Conservation (phyloP, 2,329 filamentous ascomycete species). For the Fusarium sp. region DNA sequence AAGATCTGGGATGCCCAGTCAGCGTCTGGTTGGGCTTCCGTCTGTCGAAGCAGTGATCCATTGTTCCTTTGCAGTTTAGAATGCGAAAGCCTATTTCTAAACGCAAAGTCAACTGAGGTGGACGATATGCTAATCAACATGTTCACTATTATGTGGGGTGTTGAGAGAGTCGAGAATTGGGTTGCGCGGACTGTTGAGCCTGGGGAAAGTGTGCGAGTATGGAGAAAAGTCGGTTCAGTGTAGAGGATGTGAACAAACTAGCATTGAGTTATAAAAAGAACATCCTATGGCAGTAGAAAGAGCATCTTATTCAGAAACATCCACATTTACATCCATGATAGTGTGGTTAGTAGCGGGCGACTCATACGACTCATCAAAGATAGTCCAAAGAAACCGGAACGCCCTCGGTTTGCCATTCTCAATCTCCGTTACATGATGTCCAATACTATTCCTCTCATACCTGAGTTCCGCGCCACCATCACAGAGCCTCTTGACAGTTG, state of each 20-base stretch:
- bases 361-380: slow-evolving; percentile 31
- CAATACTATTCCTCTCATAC: slow-evolving; percentile 59
- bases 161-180: slow-evolving; percentile 27
- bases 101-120: slow-evolving; percentile 5
- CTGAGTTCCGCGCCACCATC: slow-evolving; percentile 55
- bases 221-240: not conserved
- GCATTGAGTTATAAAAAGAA: too few relatives aligned
- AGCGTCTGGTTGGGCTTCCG: not conserved
- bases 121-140: slow-evolving; percentile 3
- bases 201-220: not conserved
- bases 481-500: slow-evolving; percentile 57
- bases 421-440: slow-evolving; percentile 53
- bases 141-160: slow-evolving; percentile 25
- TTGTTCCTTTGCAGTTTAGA: slow-evolving; percentile 15
- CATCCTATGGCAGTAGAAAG: not conserved
- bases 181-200: not conserved
- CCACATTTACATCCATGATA: not conserved
- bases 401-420: slow-evolving; percentile 35
- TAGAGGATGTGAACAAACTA: too few relatives aligned
- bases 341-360: slow-evolving; percentile 10
- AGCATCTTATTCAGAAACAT: not conserved
- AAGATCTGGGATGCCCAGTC: slow-evolving; percentile 8
- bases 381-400: slow-evolving; percentile 19
- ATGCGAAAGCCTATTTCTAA: slow-evolving; percentile 14
- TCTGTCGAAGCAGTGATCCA: not conserved